Evolutionary conservation across 768 basidiomycete species (phyloP).

Genomic region (Mycena alexandri): DNA sequence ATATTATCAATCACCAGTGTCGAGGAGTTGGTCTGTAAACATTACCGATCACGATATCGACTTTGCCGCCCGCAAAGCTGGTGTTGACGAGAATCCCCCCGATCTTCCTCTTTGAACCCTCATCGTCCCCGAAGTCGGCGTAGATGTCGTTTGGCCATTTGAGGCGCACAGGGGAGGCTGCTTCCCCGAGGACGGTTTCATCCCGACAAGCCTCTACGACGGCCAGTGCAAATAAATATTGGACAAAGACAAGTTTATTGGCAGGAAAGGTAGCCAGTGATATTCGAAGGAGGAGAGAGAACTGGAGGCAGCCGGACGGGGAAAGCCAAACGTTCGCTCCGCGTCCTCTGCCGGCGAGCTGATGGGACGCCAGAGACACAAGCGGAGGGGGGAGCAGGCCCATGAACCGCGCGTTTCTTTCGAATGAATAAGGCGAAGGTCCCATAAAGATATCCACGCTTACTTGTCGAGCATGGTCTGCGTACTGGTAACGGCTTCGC

Average conservation of each 20-base stretch:
- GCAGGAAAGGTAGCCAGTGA: constrained; percentile 64
- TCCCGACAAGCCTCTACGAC: constrained; percentile 88
- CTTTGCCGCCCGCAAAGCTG: constrained; percentile 77
- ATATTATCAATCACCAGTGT: constrained; percentile 15
- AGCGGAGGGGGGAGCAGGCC: constrained; percentile 78
- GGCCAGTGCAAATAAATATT: constrained; percentile 92
- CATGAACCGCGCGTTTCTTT: constrained; percentile 83
- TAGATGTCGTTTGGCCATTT: constrained; percentile 99
- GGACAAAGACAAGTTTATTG: constrained; percentile 87
- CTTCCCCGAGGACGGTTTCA: constrained; percentile 62
- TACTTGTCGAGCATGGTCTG: constrained; percentile 96
- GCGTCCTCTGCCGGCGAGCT: constrained; percentile 89
- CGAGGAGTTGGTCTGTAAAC: neutral
- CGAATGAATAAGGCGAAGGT: constrained; percentile 10
- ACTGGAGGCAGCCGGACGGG: constrained; percentile 88
- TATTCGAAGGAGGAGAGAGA: constrained; percentile 80
- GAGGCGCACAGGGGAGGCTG: constrained; percentile 72
- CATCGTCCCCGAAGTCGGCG: constrained; percentile 64
- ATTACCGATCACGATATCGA: constrained; percentile 87
- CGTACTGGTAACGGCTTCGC: constrained; percentile 92
- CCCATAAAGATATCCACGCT: constrained; percentile 45
- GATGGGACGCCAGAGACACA: constrained; percentile 88
- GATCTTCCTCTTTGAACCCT: constrained; percentile 76
- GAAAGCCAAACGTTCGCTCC: constrained; percentile 94
- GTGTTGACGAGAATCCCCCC: constrained; percentile 95